These are phyloP conservation scores for Lichtheimia ornata DNA, from an alignment of 371 early-diverging fungal genomes.

Conservation along the genomic window DNA sequence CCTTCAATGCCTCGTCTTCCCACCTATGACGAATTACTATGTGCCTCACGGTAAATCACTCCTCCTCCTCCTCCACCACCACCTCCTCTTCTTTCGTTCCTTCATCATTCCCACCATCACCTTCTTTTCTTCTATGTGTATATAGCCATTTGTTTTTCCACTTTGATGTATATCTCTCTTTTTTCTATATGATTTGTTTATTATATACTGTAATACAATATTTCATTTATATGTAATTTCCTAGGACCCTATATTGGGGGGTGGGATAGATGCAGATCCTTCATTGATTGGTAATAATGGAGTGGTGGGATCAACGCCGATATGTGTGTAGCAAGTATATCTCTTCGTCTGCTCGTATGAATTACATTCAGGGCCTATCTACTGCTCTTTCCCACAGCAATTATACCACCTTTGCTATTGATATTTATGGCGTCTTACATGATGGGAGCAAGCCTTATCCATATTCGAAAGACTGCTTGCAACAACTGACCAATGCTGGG, in stretches of 20 bases:
- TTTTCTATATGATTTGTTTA: not conserved
- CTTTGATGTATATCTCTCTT: not conserved
- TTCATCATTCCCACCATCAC: no score
- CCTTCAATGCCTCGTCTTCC: constrained; percentile 9
- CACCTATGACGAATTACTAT: constrained; percentile 26
- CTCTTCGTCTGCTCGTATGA: not conserved
- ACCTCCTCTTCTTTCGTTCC: no score
- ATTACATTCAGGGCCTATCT: not conserved
- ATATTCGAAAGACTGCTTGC: constrained; percentile 27
- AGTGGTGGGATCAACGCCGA: no score
- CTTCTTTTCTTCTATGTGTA: no score
- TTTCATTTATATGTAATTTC: no score
- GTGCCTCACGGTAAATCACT: constrained; percentile 6
- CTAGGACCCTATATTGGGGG: no score
- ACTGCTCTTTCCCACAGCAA: not conserved
- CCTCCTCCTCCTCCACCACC: not conserved
- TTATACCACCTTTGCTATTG: constrained; percentile 44
- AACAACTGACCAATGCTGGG: constrained; percentile 12
- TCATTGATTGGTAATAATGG: no score
- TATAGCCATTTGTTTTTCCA: not conserved
- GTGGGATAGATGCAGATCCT: no score
- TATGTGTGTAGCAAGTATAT: no score
- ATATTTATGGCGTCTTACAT: constrained; percentile 51
- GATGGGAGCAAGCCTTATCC: constrained; percentile 38
- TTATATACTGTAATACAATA: no score